A percentile compares a stretch with the other conserved stretches of the same genome.
These are phyloP conservation scores for Acer negundo DNA, from an alignment of 345 rosid genomes.

Conservation along the genomic window DNA sequence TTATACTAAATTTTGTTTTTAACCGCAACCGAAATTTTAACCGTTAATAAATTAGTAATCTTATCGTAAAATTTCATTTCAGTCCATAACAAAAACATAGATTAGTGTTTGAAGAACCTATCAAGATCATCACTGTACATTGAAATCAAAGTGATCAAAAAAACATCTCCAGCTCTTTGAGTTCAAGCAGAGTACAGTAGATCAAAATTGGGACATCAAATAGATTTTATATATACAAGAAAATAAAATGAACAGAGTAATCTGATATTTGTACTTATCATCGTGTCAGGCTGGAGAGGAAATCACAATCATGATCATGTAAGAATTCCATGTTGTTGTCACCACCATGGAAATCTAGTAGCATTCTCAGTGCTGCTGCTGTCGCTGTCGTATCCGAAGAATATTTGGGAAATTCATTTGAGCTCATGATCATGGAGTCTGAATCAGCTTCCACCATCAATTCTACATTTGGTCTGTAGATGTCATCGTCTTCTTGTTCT, in stretches of 20 bases:
- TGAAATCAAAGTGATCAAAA: too few relatives aligned
- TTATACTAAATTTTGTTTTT: too few relatives aligned
- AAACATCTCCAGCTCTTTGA: background rate
- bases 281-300: background rate
- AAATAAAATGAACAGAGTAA: background rate
- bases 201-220: background rate
- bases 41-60: too few relatives aligned
- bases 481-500: slow-evolving; percentile 15
- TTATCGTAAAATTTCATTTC: too few relatives aligned
- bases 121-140: background rate
- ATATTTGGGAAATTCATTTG: slow-evolving; percentile 27
- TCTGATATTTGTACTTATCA: background rate
- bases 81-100: too few relatives aligned
- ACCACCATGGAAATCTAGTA: slow-evolving; percentile 27
- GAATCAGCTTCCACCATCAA: slow-evolving; percentile 14
- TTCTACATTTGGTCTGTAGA: slow-evolving; percentile 14
- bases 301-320: slow-evolving; percentile 21
- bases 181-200: background rate
- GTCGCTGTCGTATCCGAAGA: slow-evolving; percentile 26
- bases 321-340: slow-evolving; percentile 29
- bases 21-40: too few relatives aligned
- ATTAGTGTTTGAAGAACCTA: background rate
- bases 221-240: too few relatives aligned
- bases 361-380: slow-evolving; percentile 26
- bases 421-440: slow-evolving; percentile 27